phyloP scores from a whole-genome alignment of 2,329 filamentous ascomycete species.

The Arthrobotrys pseudoclavata region DNA sequence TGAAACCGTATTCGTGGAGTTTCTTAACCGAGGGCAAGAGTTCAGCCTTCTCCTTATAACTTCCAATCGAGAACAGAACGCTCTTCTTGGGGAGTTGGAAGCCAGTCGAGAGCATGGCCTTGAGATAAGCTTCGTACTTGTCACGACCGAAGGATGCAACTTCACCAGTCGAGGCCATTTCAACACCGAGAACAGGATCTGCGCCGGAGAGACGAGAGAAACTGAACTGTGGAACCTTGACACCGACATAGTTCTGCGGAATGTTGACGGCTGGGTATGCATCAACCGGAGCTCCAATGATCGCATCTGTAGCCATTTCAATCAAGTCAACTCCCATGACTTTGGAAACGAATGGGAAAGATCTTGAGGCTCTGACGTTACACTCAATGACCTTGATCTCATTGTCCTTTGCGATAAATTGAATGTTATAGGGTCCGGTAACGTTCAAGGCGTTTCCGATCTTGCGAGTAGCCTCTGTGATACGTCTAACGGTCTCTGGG shows the following conservation, averaged over 20 bases:
- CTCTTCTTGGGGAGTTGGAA: slow-evolving; percentile 98
- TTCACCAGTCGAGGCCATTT: slow-evolving; percentile 99
- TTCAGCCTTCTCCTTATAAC: slow-evolving; percentile 97
- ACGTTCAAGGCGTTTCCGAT: slow-evolving; percentile 94
- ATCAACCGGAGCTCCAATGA: slow-evolving; percentile 84
- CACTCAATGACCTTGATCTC: slow-evolving; percentile 99
- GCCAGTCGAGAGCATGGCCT: slow-evolving; percentile 93
- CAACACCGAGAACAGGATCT: slow-evolving; percentile 94
- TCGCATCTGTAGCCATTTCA: slow-evolving; percentile 98
- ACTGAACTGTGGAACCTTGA: slow-evolving; percentile 98
- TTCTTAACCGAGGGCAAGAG: slow-evolving; percentile 93
- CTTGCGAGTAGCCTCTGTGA: slow-evolving; percentile 94
- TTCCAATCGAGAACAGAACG: slow-evolving; percentile 93
- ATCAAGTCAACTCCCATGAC: slow-evolving; percentile 98
- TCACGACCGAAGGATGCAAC: slow-evolving; percentile 95
- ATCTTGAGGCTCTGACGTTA: slow-evolving; percentile 94
- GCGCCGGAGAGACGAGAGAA: slow-evolving; percentile 97
- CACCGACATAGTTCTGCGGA: slow-evolving; percentile 85
- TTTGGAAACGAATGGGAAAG: slow-evolving; percentile 98
- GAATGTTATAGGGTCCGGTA: slow-evolving; percentile 97
- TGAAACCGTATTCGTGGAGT: slow-evolving; percentile 90
- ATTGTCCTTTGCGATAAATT: slow-evolving; percentile 99
- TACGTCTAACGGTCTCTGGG: slow-evolving; percentile 86
- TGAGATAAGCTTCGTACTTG: slow-evolving; percentile 98
- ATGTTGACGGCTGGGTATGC: slow-evolving; percentile 85